Base-by-base conservation (phyloP, 2,329 filamentous ascomycete genomes). In the Pseudocercospora cruenta region DNA sequence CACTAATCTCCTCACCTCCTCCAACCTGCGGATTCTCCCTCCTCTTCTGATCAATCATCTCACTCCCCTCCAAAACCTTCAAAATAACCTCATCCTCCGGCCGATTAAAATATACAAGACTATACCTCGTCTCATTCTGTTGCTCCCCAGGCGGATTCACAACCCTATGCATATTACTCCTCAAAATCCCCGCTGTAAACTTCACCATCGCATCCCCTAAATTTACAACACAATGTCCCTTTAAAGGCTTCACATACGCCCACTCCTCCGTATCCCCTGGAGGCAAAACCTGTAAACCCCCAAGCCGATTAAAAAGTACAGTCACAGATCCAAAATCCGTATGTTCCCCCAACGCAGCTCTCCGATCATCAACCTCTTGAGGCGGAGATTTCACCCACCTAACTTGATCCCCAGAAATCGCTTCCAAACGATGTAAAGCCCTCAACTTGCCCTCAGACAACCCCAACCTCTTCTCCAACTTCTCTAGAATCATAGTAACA, bases 291-390 rank as follows among this genome's bases (percentile, higher is more conserved):
- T 87, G 85, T 7, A 87, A 77, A 0, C 85, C 85, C 0, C 85
- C 85, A 1, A 87, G 73, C 0, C 83, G 80, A 74, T 87, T 87
- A 75, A 87, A 86, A 1, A 88, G 79, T 4, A 87, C 75, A 0
- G 86, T 87, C 5, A 87, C 78, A 60, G 79, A 83, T 54, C 85
- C 85, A 68, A 87, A 87, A 69, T 87, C 86, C 1, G 85, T 87
- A 71, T 88, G 86, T 63, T 84, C 83, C 22, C 83, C 83, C 22
- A 85, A 71, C 1, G 82, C 80, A 2, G 81, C 80, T 21, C 55
- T 53, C 0, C 77, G 74, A 70, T 83, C 80, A 36, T 80, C 76
- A 19, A 70, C 64, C 2, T 80, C 78, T 68, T 85, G 83, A 1
- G 83, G 82, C 6, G 83, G 82, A 1, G 82, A 80, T 70, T 80